Evolutionary conservation across 2,329 filamentous ascomycete species (phyloP).

Genomic region (Colletotrichum theobromicola): DNA sequence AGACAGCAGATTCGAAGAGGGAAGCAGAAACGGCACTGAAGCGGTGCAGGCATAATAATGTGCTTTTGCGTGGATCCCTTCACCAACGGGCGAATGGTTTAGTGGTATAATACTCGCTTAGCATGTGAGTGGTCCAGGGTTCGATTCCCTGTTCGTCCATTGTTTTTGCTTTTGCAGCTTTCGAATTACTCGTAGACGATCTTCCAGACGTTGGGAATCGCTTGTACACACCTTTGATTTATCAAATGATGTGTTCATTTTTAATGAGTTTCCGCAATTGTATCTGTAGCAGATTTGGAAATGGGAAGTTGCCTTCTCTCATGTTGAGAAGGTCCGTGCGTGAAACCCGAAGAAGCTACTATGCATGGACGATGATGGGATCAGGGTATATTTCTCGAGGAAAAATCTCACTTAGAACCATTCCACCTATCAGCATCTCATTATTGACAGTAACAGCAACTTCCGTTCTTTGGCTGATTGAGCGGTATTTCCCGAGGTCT

Average conservation of each 20-base stretch:
- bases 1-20: rapidly evolving
- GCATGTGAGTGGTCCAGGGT: constrained; percentile 7
- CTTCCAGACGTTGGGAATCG: background rate
- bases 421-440: background rate
- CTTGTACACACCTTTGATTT: rapidly evolving
- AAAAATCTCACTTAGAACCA: background rate
- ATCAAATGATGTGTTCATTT: background rate
- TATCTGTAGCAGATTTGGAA: background rate
- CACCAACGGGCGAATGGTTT: background rate
- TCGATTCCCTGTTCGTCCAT: constrained; percentile 15
- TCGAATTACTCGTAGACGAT: background rate
- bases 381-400: background rate
- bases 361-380: background rate
- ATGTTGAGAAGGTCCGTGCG: background rate
- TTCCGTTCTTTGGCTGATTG: background rate
- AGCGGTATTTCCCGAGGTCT: background rate
- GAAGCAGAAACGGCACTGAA: background rate
- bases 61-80: rapidly evolving
- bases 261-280: background rate
- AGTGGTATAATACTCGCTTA: constrained; percentile 13
- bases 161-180: background rate
- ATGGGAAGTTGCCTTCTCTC: background rate
- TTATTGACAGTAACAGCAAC: no score
- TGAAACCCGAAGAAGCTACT: background rate
- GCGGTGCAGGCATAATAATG: rapidly evolving